Base-by-base conservation (phyloP, 768 basidiomycete species). In the Termitomyces sp. region DNA sequence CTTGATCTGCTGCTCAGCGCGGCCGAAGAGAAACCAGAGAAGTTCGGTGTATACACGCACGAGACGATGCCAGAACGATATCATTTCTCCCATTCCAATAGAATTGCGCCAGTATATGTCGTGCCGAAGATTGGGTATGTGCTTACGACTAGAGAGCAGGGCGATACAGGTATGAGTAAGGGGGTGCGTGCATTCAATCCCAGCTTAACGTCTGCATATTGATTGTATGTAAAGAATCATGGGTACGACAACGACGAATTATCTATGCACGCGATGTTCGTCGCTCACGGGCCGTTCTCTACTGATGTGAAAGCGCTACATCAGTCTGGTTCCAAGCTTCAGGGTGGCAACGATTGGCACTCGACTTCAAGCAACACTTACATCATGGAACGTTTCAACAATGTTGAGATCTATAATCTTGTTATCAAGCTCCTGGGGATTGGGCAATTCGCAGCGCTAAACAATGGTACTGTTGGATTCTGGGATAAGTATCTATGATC, bases 211-310 rank as follows among this genome's bases (percentile, higher is more conserved):
- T 54, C 20, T 16, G 38, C 46, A 42, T 28, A 20, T 43, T 43
- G 20, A 43, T 45, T 32, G 30, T 49, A 24, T 20, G 3, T 62
- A 33, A 63, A 92, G 89, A 93, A 86, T 59, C 94, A 97, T 64
- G 94, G 94, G 6, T 97, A 94, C 66, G 93, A 95, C 69, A 94
- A 94, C 63, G 69, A 80, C 18, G 83, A 86, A 43, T 65, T 75
- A 13, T 76, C 87, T 6, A 96, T 96, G 94, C 83, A 85, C 52
- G 93, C 93, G 2, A 87, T 92, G 68, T 95, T 96, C 70, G 86
- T 96, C 57, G 93, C 92, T 10, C 92, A 94, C 66, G 94, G 94
- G 1, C 94, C 94, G 0, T 94, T 94, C 70, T 85, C 88, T 14
- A 72, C 82, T 12, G 79, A 82, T 44, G 78, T 84, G 53, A 94